A percentile compares a stretch with the other conserved stretches of the same genome.
These are phyloP conservation scores for Mycena latifolia DNA, from an alignment of 768 basidiomycete genomes.

Conservation along the genomic window DNA sequence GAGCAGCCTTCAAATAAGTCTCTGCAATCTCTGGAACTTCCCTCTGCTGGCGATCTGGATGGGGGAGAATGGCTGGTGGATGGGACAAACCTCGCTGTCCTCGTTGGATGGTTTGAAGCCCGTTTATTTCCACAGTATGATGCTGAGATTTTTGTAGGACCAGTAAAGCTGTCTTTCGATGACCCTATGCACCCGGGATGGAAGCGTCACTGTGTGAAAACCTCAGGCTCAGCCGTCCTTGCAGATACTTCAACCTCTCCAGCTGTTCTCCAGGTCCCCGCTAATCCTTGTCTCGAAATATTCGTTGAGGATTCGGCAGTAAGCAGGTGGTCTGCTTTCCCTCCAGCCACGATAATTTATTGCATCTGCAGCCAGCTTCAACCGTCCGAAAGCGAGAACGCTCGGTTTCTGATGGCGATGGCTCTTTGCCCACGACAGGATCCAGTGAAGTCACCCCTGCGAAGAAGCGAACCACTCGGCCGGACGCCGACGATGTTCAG, in stretches of 20 bases:
- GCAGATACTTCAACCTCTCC: background rate
- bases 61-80: background rate
- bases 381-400: background rate
- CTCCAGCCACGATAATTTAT: background rate
- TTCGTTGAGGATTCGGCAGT: conserved; percentile 1
- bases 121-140: too few species aligned
- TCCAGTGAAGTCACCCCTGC: background rate
- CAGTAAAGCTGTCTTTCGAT: background rate
- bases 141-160: background rate
- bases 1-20: background rate
- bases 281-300: background rate
- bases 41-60: background rate
- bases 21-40: background rate
- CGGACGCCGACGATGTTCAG: background rate
- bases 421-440: background rate
- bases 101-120: background rate
- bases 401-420: background rate
- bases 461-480: background rate
- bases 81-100: background rate
- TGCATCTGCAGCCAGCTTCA: background rate
- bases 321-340: background rate
- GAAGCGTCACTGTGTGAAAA: conserved; percentile 14
- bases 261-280: background rate
- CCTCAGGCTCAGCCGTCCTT: background rate
- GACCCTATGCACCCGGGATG: background rate